Evolutionary conservation across 352 stramenopile species (phyloP), one percentile per base, ranked within the genome.

Genomic region (Phytopythium kandeliae): DNA sequence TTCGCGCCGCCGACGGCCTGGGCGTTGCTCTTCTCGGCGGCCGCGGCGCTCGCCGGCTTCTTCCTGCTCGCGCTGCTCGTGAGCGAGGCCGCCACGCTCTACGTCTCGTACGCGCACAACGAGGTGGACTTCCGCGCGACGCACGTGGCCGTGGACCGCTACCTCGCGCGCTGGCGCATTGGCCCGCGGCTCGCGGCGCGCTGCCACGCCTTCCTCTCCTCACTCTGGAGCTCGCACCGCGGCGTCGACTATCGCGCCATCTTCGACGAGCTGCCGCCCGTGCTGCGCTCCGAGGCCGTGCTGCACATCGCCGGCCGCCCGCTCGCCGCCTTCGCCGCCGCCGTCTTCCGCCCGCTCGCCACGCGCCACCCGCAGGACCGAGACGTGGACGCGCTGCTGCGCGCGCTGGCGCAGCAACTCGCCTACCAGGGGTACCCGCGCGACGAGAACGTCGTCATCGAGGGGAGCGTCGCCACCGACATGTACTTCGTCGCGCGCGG

Each of bases 401-500:
- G 48, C 1, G 60, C 65, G 2, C 66, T 85, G 15, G 71, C 78
- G 6, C 61, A 78, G 33, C 58, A 75, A 10, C 62, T 90, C 10
- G 69, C 65, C 17, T 87, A 86, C 42, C 69, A 88, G 55, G 65
- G 73, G 16, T 90, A 85, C 38, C 76, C 76, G 13, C 71, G 75
- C 21, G 76, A 82, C 40, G 78, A 89, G 28, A 69, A 54, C 8
- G 72, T 87, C 17, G 54, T 89, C 12, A 54, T 76, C 24, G 76
- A 90, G 62, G 78, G 78, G 1, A 82, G 63, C 21, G 78, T 88
- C 43, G 63, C 71, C 3, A 83, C 78, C 34, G 65, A 73, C 24
- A 85, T 88, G 74, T 90, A 81, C 58, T 88, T 90, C 43, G 74
- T 90, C 21, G 65, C 85, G 7, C 74, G 78, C 40, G 78, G 78